A percentile compares a stretch with the other conserved stretches of the same genome.
Evolutionary conservation across 2,329 filamentous ascomycete genomes (phyloP).

Genomic region (Trichoderma polysporum): DNA sequence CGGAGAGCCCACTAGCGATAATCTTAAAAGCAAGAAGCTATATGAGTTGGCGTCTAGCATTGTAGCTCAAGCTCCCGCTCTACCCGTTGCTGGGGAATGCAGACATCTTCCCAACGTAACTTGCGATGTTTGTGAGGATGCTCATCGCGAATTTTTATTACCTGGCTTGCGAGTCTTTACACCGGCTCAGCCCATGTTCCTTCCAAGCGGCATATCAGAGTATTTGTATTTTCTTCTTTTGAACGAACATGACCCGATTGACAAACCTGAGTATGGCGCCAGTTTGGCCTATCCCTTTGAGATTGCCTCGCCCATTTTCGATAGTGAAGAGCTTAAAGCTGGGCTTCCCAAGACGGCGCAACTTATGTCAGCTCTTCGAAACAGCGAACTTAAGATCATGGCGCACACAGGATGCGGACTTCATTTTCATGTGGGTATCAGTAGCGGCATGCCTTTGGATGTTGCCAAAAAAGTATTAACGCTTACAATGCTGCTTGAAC

Average conservation of each 20-base stretch:
- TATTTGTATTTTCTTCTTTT: conserved; percentile 24
- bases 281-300: conserved; percentile 24
- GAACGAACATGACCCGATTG: conserved; percentile 22
- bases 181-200: not conserved
- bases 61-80: not conserved
- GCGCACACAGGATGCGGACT: conserved; percentile 28
- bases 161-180: not conserved
- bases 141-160: not conserved
- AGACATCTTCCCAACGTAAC: not conserved
- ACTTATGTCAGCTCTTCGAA: conserved; percentile 20
- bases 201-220: not conserved
- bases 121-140: conserved; percentile 2
- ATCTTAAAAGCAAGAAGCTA: not conserved
- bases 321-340: conserved; percentile 21
- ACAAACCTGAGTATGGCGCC: not conserved
- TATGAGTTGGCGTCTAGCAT: not conserved
- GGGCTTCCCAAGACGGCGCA: conserved; percentile 20
- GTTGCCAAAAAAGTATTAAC: conserved; percentile 29
- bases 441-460: conserved; percentile 26
- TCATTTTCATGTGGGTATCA: conserved; percentile 30
- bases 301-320: conserved; percentile 26
- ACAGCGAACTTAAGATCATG: not conserved
- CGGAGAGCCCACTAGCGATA: not conserved
- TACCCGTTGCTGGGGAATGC: conserved; percentile 1
- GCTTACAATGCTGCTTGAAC: conserved; percentile 26